Conservation (phyloP, 768 basidiomycete species). For the Gloeopeniophorella convolvens region DNA sequence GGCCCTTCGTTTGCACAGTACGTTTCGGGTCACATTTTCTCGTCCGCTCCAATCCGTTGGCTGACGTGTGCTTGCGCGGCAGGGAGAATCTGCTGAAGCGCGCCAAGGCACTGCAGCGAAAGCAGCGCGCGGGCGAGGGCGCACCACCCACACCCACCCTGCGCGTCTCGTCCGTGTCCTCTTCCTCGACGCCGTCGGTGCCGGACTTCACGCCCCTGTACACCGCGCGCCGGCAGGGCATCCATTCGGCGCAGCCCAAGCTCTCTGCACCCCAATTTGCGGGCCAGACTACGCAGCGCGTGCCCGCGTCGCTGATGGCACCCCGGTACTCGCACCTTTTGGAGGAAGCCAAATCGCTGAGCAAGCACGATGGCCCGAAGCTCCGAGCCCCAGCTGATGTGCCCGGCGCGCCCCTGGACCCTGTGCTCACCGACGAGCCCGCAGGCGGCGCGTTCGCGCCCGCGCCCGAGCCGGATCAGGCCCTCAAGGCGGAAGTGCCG, state of each 20-base stretch:
- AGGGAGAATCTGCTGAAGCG: conserved; percentile 50
- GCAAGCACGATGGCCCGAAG: conserved; percentile 5
- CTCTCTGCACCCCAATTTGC: conserved; percentile 30
- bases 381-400: background rate
- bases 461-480: background rate
- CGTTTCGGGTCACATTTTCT: conserved; percentile 20
- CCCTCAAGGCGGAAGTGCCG: conserved; percentile 1
- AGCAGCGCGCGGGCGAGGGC: conserved; percentile 50
- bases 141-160: conserved; percentile 49
- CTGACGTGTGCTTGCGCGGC: too few species aligned
- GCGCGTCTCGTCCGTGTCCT: conserved; percentile 25
- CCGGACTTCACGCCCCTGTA: conserved; percentile 47
- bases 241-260: conserved; percentile 18
- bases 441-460: background rate
- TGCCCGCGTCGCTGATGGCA: conserved; percentile 41
- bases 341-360: conserved; percentile 45
- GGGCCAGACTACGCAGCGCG: conserved; percentile 24
- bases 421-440: background rate
- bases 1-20: conserved; percentile 56
- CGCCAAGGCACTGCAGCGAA: conserved; percentile 48
- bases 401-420: background rate
- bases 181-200: conserved; percentile 35
- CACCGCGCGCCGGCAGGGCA: conserved; percentile 17
- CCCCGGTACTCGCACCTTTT: conserved; percentile 54
- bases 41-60: too few species aligned